phyloP scores from a whole-genome alignment of 176 grass and related monocot genomes.

The Avena sativa region DNA sequence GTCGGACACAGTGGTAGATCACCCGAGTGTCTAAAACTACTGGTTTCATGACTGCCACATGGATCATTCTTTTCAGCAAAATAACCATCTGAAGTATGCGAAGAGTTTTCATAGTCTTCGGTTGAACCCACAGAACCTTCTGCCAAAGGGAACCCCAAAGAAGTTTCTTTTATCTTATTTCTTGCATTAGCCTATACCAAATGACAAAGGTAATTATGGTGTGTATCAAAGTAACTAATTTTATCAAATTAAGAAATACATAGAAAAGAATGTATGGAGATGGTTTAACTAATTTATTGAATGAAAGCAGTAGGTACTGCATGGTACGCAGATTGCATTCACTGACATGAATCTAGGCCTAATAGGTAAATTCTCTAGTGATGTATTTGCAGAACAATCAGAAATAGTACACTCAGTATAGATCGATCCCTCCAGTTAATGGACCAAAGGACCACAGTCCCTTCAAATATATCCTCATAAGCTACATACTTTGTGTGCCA shows the following conservation, averaged over 20 bases:
- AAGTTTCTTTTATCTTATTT: slow-evolving; percentile 71
- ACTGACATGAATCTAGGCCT: slow-evolving; percentile 18
- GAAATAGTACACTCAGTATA: slow-evolving; percentile 18
- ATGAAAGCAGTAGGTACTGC: not conserved
- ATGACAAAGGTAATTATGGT: slow-evolving; percentile 27
- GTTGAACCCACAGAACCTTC: slow-evolving; percentile 78
- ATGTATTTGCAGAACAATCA: slow-evolving; percentile 5
- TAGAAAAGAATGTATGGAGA: not conserved
- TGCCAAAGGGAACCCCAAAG: slow-evolving; percentile 52
- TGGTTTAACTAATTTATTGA: slow-evolving; percentile 15
- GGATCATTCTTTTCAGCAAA: slow-evolving; percentile 84
- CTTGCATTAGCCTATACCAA: slow-evolving; percentile 73
- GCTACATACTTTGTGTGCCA: slow-evolving; percentile 15
- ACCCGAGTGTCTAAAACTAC: slow-evolving; percentile 57
- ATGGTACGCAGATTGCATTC: not conserved
- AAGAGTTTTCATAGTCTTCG: slow-evolving; percentile 88
- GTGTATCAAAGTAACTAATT: not conserved
- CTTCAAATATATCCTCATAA: slow-evolving; percentile 8
- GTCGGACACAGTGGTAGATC: slow-evolving; percentile 48
- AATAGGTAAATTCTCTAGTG: slow-evolving; percentile 21
- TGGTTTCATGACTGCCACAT: slow-evolving; percentile 60
- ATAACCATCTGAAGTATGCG: slow-evolving; percentile 80
- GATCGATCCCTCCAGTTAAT: not conserved
- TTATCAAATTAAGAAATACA: not conserved
- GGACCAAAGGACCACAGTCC: not conserved